Percentiles rank a stretch among this genome's conserved stretches.
Evolutionary conservation across 768 basidiomycete species (phyloP).

Genomic region (Tricholoma hemisulphureum): DNA sequence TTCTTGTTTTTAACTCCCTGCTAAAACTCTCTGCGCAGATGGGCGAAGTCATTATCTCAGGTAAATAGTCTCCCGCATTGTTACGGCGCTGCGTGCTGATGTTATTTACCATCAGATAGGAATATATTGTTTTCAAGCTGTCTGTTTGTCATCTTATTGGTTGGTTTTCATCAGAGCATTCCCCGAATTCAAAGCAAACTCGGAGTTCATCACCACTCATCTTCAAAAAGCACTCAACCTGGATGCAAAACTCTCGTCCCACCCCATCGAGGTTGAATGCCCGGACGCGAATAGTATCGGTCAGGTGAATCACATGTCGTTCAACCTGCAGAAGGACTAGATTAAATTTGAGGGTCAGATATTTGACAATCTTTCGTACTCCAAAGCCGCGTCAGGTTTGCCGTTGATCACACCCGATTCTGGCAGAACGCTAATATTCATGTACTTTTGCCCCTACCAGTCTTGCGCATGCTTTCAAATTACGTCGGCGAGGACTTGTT

Average conservation of each 20-base stretch:
- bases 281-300: constrained; percentile 83
- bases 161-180: constrained; percentile 46
- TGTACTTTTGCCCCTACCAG: constrained; percentile 31
- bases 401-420: not conserved
- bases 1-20: not conserved
- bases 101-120: constrained; percentile 44
- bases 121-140: constrained; percentile 14
- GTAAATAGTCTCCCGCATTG: constrained; percentile 34
- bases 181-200: constrained; percentile 85
- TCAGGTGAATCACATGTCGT: constrained; percentile 43
- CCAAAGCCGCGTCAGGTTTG: constrained; percentile 76
- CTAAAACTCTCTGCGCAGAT: constrained; percentile 41
- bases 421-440: not conserved
- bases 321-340: not conserved
- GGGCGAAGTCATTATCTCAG: constrained; percentile 84
- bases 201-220: constrained; percentile 74
- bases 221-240: constrained; percentile 72
- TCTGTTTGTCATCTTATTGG: not conserved
- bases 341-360: constrained; percentile 47
- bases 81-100: constrained; percentile 1
- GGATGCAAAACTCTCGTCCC: constrained; percentile 84
- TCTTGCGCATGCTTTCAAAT: constrained; percentile 90
- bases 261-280: constrained; percentile 90
- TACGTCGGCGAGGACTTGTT: constrained; percentile 89
- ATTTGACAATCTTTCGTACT: constrained; percentile 85